Evolutionary conservation across 306 rosid genomes (phyloP).

Genomic region (Pyrus betulifolia): DNA sequence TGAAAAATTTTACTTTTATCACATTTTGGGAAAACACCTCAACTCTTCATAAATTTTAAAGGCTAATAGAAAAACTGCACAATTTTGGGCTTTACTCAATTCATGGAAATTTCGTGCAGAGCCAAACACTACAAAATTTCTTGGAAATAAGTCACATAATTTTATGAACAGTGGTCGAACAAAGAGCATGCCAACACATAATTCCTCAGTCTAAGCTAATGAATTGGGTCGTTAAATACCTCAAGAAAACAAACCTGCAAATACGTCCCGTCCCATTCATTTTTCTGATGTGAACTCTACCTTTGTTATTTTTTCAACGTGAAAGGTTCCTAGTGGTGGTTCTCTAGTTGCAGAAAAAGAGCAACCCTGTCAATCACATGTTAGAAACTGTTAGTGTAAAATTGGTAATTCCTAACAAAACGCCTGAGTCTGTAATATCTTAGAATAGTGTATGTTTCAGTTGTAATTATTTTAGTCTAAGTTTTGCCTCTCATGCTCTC

Average conservation of each 20-base stretch:
- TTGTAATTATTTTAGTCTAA: too few relatives aligned
- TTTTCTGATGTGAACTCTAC: conserved; percentile 58
- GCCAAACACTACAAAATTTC: background rate
- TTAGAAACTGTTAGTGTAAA: conserved; percentile 47
- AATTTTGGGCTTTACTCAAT: background rate
- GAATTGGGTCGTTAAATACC: background rate
- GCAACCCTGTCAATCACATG: conserved; percentile 57
- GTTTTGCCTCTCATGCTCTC: too few relatives aligned
- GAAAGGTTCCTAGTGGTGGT: conserved; percentile 47
- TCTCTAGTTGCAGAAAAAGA: conserved; percentile 54
- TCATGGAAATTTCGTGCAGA: background rate
- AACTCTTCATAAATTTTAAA: background rate
- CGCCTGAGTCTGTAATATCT: too few relatives aligned
- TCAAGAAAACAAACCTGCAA: conserved; percentile 49
- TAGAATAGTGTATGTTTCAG: too few relatives aligned
- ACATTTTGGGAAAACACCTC: background rate
- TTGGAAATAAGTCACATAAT: background rate
- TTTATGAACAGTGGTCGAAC: background rate
- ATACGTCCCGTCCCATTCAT: conserved; percentile 37
- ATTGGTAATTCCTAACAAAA: too few relatives aligned
- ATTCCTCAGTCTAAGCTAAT: background rate
- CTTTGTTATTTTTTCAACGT: conserved; percentile 43
- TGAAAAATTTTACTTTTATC: background rate
- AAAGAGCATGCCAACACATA: background rate
- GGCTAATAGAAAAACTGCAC: background rate